Evolutionary conservation across 2,329 filamentous ascomycete species (phyloP), one percentile per base, ranked within the genome.

Genomic region (Clonostachys sp.): DNA sequence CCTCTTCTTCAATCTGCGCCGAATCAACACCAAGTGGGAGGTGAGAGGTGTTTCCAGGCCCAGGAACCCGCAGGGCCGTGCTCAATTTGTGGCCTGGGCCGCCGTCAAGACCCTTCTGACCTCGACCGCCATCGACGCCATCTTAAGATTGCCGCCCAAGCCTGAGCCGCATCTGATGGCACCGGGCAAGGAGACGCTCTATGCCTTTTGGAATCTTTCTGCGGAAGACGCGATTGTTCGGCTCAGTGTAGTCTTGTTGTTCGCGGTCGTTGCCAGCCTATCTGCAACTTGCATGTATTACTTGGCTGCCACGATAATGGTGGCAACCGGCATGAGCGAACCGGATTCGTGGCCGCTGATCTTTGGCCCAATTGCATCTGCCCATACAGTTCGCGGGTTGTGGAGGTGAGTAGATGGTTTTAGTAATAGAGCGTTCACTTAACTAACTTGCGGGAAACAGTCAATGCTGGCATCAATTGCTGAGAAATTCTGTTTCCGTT

Each of bases 381-480:
- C 35, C 16, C 45, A 48, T 34, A 48, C 49, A 20, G 41, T 51
- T 34, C 49, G 49, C n/a, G 49, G 46, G 10, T 48, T 48, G 40
- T 51, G 49, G 49, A 41, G 46, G 49, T 51, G 34, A 46, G 46
- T 44, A 24, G 20, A 14, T 40, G 14, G 6, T 30, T 24, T 30
- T 14, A 5, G 42, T 24, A n/a, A 45, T 4, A 13, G 10, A 33
- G 12, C 12, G 14, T 41, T 41, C 20, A 42, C 33, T 36, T 18
- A 8, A 30, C 24, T 30, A 30, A 30, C 24, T 30, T 30, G 24
- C 24, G 9, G 24, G 24, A 30, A 30, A 30, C 9, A 30, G 24
- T 10, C 24, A 30, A 30, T 30, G 24, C 24, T 51, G 49, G 49
- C 49, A 51, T 24, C 49, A 51, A 20, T 42, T 39, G 18, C 44